Percentiles rank a stretch among this genome's conserved stretches.
Evolutionary conservation across 2,329 filamentous ascomycete genomes (phyloP).

Genomic region (Colletotrichum aenigma): DNA sequence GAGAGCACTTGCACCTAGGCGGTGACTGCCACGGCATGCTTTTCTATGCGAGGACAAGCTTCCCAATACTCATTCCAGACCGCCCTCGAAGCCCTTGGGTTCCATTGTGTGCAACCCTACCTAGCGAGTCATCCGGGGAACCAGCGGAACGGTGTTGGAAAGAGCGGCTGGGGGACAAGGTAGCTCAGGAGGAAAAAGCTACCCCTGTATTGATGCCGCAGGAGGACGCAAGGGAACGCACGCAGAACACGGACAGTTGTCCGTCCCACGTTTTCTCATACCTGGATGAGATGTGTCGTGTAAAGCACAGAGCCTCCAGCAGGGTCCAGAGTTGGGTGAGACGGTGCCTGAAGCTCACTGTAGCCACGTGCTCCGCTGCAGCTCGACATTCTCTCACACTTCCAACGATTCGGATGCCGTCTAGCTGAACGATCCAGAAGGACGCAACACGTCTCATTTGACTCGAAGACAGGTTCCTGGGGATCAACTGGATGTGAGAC

Average conservation of each 20-base stretch:
- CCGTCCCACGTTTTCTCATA: slow-evolving; percentile 12
- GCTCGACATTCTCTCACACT: not conserved
- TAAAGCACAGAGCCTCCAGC: not conserved
- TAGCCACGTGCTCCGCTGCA: not conserved
- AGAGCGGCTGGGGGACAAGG: not conserved
- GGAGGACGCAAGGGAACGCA: not conserved
- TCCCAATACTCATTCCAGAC: not conserved
- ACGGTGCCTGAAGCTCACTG: not conserved
- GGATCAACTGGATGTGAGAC: not conserved
- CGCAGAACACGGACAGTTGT: not conserved
- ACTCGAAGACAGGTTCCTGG: not conserved
- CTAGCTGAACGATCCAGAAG: not conserved
- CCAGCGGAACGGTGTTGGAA: not conserved
- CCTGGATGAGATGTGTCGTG: not conserved
- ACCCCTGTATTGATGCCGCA: not conserved
- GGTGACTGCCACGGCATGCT: not conserved
- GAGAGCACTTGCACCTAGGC: not conserved
- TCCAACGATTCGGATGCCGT: not conserved
- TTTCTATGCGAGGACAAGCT: not conserved
- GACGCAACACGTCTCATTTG: not conserved
- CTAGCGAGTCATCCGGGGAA: not conserved
- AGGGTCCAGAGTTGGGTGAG: not conserved
- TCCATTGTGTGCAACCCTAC: not conserved
- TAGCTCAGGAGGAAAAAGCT: not conserved
- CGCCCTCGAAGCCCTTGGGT: not conserved